These are phyloP conservation scores for Tilletia caries DNA, from an alignment of 1,284 basidiomycete genomes.

Conservation along the genomic window DNA sequence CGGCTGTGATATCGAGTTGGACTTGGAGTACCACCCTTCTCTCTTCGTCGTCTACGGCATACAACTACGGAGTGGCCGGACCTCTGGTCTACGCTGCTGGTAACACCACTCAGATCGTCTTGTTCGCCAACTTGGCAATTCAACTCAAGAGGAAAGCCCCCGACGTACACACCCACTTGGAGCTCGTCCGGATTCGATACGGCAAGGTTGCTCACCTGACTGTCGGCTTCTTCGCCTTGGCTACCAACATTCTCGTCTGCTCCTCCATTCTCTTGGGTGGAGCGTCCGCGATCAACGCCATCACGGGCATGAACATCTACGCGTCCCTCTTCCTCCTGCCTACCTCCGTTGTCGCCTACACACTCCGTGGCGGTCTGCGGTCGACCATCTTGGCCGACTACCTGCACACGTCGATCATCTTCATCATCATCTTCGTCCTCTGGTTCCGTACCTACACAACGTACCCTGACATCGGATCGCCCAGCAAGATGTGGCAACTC, in stretches of 20 bases:
- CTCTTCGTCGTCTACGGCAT: constrained; percentile 34
- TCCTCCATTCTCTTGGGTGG: constrained; percentile 37
- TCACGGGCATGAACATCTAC: constrained; percentile 41
- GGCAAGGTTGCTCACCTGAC: constrained; percentile 37
- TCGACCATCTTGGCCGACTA: constrained; percentile 42
- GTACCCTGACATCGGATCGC: constrained; percentile 34
- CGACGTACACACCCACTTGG: constrained; percentile 42
- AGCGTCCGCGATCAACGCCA: constrained; percentile 38
- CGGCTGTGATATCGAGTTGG: constrained; percentile 18
- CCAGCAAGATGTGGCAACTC: constrained; percentile 35
- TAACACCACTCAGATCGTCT: constrained; percentile 27
- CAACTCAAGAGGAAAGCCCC: constrained; percentile 43
- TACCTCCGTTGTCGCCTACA: constrained; percentile 40
- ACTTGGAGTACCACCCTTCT: constrained; percentile 13
- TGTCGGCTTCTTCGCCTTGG: constrained; percentile 43
- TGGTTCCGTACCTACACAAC: constrained; percentile 39
- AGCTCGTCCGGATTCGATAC: constrained; percentile 37
- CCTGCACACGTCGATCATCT: constrained; percentile 46
- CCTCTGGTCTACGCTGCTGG: constrained; percentile 41
- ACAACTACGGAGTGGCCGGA: constrained; percentile 46
- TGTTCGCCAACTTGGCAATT: constrained; percentile 43
- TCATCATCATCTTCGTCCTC: constrained; percentile 41
- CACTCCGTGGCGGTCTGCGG: constrained; percentile 37
- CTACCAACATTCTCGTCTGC: constrained; percentile 47
- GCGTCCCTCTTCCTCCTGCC: constrained; percentile 39